Evolutionary conservation across 1,139 yeast species (phyloP).

Genomic region (Diutina siamensis): DNA sequence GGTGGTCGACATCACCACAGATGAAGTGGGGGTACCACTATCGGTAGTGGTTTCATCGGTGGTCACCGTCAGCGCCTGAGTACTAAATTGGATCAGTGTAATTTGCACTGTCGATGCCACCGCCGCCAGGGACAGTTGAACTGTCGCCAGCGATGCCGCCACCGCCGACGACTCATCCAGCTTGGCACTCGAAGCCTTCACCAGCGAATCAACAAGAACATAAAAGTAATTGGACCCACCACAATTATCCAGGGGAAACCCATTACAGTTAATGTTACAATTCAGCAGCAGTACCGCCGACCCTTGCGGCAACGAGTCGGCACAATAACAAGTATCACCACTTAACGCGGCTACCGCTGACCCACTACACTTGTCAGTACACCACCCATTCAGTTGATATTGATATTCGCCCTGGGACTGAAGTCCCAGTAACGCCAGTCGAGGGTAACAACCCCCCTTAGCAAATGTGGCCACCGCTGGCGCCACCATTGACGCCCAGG

Average conservation of each 20-base stretch:
- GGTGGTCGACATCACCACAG: too few species aligned
- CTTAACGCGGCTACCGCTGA: conserved; percentile 40
- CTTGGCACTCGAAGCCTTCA: conserved; percentile 10
- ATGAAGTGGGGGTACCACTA: too few species aligned
- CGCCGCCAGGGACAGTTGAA: not conserved
- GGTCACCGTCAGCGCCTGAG: not conserved
- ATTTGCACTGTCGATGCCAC: not conserved
- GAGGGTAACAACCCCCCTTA: conserved; percentile 1
- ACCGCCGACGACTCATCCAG: not conserved
- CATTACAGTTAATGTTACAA: conserved; percentile 43
- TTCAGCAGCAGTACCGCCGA: conserved; percentile 21
- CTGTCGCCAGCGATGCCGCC: not conserved
- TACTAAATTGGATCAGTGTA: conserved; percentile 1
- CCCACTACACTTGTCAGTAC: conserved; percentile 35
- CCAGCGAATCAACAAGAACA: conserved; percentile 32
- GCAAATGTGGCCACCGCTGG: not conserved
- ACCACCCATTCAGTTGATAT: conserved; percentile 42
- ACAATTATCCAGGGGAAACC: conserved; percentile 46
- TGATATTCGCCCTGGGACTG: conserved; percentile 19
- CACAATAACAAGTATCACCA: conserved; percentile 56
- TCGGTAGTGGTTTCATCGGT: not conserved
- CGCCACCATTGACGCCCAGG: not conserved
- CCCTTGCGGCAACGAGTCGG: conserved; percentile 28
- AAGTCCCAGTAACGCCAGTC: not conserved
- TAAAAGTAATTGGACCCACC: conserved; percentile 48